Evolutionary conservation across 192 early-diverging fungal genomes (phyloP).

Genomic region (Spinellus fusiger): DNA sequence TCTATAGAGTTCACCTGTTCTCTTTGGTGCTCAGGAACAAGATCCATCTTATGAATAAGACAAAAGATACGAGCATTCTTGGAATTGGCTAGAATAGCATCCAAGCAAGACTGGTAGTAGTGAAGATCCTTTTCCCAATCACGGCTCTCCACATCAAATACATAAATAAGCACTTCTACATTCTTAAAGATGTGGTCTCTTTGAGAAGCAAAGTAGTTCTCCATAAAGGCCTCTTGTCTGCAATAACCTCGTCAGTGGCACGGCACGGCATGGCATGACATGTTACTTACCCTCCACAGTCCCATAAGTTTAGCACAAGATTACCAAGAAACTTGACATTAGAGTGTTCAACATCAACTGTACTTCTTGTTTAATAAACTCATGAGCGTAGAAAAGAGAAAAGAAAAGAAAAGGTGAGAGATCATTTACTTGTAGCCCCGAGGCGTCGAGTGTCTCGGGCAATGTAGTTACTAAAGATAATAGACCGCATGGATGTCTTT

Average conservation of each 20-base stretch:
- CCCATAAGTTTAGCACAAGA: slow-evolving; percentile 96
- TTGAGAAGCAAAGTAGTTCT: slow-evolving; percentile 90
- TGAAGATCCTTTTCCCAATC: slow-evolving; percentile 88
- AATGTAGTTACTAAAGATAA: slow-evolving; percentile 97
- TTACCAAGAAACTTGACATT: slow-evolving; percentile 94
- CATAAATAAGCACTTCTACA: slow-evolving; percentile 98
- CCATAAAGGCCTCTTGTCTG: slow-evolving; percentile 93
- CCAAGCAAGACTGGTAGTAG: slow-evolving; percentile 84
- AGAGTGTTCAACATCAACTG: slow-evolving; percentile 96
- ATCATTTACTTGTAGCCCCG: slow-evolving; percentile 82
- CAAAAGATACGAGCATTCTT: slow-evolving; percentile 93
- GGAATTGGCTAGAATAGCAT: slow-evolving; percentile 74
- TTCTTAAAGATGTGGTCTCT: slow-evolving; percentile 95
- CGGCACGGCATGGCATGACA: no score
- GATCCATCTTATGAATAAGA: slow-evolving; percentile 97
- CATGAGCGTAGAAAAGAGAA: not conserved
- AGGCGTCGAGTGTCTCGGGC: slow-evolving; percentile 91
- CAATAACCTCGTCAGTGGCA: no score
- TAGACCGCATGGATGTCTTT: slow-evolving; percentile 98
- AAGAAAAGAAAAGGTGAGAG: not conserved
- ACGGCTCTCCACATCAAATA: slow-evolving; percentile 92
- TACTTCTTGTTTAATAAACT: not conserved
- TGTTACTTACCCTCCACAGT: slow-evolving; percentile 76
- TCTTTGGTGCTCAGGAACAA: slow-evolving; percentile 70
- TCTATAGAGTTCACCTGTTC: slow-evolving; percentile 42